Conservation (phyloP, 148 eudicot species). For the Cornus florida region DNA sequence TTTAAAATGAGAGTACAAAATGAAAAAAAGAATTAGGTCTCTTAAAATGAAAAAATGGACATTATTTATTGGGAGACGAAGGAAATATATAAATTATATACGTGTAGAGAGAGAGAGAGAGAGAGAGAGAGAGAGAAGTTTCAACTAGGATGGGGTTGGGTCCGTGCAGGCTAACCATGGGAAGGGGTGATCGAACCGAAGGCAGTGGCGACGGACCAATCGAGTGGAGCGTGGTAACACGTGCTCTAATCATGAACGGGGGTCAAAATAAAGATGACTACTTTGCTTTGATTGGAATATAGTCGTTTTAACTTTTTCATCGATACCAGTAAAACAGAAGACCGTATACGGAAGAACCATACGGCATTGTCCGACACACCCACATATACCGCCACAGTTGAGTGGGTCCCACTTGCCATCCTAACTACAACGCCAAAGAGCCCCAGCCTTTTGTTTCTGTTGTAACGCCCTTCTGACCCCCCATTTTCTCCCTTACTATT, state of each 20-base stretch:
- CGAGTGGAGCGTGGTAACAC: neutral
- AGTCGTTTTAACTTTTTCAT: neutral
- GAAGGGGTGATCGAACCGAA: too few species aligned
- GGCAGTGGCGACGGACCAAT: too few species aligned
- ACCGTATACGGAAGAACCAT: conserved; percentile 70
- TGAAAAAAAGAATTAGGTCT: too few species aligned
- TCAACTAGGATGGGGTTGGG: too few species aligned
- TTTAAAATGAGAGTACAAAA: too few species aligned
- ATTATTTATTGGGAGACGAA: too few species aligned
- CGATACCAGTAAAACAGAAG: neutral
- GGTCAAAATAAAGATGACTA: neutral
- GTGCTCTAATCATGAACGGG: neutral
- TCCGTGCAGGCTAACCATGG: too few species aligned
- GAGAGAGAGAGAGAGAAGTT: too few species aligned
- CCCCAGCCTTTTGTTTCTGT: neutral
- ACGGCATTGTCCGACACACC: conserved; percentile 60
- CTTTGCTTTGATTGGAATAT: neutral
- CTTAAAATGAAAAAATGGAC: too few species aligned
- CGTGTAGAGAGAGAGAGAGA: too few species aligned
- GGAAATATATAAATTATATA: too few species aligned
- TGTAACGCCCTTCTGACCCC: neutral
- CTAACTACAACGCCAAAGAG: neutral
- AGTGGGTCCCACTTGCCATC: conserved; percentile 22
- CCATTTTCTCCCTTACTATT: neutral
- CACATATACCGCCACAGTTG: conserved; percentile 21